Conservation (phyloP, 1,284 basidiomycete genomes). For the Xerocomus amazonicus region DNA sequence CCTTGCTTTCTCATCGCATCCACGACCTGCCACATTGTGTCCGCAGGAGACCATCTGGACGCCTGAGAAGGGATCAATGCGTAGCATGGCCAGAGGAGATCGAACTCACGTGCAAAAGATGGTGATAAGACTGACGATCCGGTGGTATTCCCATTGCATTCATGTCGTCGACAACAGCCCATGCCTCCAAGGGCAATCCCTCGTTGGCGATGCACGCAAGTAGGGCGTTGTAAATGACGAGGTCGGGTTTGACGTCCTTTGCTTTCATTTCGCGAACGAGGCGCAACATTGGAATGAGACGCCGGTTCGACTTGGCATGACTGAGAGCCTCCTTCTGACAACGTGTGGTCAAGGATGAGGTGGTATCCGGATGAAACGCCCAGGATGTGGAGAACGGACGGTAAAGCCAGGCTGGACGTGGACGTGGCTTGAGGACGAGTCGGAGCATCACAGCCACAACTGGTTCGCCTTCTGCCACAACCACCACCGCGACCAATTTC, state of each 20-base stretch:
- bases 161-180: slow-evolving; percentile 76
- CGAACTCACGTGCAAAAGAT: slow-evolving; percentile 54
- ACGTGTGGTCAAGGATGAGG: slow-evolving; percentile 32
- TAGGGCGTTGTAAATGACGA: slow-evolving; percentile 53
- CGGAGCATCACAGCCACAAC: slow-evolving; percentile 1
- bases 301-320: slow-evolving; percentile 30
- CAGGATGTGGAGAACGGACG: slow-evolving; percentile 20
- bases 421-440: background rate
- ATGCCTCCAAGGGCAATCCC: slow-evolving; percentile 47
- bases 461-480: background rate
- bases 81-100: slow-evolving; percentile 1
- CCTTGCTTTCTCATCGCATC: slow-evolving; percentile 47
- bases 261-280: slow-evolving; percentile 55
- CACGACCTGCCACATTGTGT: slow-evolving; percentile 34
- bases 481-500: background rate
- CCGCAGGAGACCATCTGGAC: slow-evolving; percentile 29
- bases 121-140: slow-evolving; percentile 57
- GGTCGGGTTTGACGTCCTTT: slow-evolving; percentile 45
- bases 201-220: slow-evolving; percentile 45
- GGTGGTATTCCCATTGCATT: slow-evolving; percentile 52
- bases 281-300: slow-evolving; percentile 28
- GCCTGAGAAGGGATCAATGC: slow-evolving; percentile 31
- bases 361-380: slow-evolving; percentile 28
- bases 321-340: slow-evolving; percentile 40
- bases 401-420: background rate